Percentiles rank a stretch among this genome's conserved stretches.
phyloP scores from a whole-genome alignment of 345 rosid species.

The Brassica cretica region DNA sequence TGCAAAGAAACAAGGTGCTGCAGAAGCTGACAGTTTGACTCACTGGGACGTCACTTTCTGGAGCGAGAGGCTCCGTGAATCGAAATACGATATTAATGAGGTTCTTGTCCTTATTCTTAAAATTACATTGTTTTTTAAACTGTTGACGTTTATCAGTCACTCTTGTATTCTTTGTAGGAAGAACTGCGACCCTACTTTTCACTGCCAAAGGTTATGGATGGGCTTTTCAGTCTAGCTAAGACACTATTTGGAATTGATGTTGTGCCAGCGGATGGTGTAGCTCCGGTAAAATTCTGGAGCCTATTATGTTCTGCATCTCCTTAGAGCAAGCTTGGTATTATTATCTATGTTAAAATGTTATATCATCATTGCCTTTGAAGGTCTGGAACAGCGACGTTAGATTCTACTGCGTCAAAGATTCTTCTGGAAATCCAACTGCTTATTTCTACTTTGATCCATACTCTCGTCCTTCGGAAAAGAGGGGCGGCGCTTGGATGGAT shows the following conservation, averaged over 20 bases:
- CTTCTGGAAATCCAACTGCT: constrained; percentile 74
- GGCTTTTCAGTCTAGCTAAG: constrained; percentile 73
- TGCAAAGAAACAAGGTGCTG: constrained; percentile 75
- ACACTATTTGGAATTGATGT: constrained; percentile 72
- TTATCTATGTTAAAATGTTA: constrained; percentile 23
- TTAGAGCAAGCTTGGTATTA: not conserved
- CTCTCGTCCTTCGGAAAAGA: constrained; percentile 91
- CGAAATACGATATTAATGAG: constrained; percentile 92
- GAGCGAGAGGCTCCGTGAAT: constrained; percentile 97
- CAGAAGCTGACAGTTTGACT: constrained; percentile 70
- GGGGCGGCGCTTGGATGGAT: constrained; percentile 94
- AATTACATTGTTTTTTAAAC: constrained; percentile 1
- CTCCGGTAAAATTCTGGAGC: constrained; percentile 60
- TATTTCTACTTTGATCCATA: constrained; percentile 97
- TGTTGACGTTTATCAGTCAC: constrained; percentile 9
- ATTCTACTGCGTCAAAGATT: constrained; percentile 81
- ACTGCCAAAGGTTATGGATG: constrained; percentile 84
- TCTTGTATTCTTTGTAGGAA: constrained; percentile 53
- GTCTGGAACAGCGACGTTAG: constrained; percentile 87
- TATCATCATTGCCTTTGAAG: constrained; percentile 44
- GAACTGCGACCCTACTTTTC: constrained; percentile 93
- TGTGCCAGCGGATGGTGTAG: constrained; percentile 83
- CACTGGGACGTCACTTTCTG: constrained; percentile 92
- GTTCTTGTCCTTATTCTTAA: constrained; percentile 45
- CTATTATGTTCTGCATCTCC: not conserved